Evolutionary conservation across 179 eudicot genomes (phyloP).

Genomic region (Silene coronaria): DNA sequence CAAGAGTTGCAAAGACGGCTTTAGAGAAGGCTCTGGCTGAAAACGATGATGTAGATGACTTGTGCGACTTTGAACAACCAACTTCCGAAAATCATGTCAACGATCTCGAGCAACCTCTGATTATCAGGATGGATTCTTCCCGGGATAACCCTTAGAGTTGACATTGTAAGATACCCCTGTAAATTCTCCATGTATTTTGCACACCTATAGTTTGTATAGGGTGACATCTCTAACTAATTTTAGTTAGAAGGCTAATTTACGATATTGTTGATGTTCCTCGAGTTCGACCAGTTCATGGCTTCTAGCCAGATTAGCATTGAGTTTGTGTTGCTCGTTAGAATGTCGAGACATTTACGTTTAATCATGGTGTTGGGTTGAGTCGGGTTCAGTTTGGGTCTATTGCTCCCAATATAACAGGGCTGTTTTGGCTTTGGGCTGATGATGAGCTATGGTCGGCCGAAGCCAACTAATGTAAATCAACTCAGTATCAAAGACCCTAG

Average conservation of each 20-base stretch:
- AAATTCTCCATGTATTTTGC: conserved; percentile 18
- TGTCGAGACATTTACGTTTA: neutral
- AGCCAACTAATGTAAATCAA: no score
- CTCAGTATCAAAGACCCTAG: no score
- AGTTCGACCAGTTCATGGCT: neutral
- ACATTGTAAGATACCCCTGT: conserved; percentile 14
- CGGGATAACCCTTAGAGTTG: conserved; percentile 34
- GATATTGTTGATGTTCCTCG: neutral
- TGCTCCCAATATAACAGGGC: no score
- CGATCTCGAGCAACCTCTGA: conserved; percentile 55
- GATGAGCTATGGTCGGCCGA: no score
- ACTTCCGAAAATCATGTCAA: conserved; percentile 26
- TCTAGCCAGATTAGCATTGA: neutral
- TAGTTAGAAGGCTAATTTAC: neutral
- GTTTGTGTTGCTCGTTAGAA: neutral
- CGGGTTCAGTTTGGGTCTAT: no score
- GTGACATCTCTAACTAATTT: neutral
- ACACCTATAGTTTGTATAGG: conserved; percentile 13
- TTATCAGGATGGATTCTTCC: conserved; percentile 39
- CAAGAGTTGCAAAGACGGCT: conserved; percentile 77
- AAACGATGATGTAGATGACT: conserved; percentile 40
- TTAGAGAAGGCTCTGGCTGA: conserved; percentile 77
- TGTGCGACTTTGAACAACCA: conserved; percentile 25
- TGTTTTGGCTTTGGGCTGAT: no score
- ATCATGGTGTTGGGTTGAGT: neutral